These are phyloP conservation scores for Blastobotrys ciferrii DNA, from an alignment of 1,139 yeast species.

Conservation along the genomic window DNA sequence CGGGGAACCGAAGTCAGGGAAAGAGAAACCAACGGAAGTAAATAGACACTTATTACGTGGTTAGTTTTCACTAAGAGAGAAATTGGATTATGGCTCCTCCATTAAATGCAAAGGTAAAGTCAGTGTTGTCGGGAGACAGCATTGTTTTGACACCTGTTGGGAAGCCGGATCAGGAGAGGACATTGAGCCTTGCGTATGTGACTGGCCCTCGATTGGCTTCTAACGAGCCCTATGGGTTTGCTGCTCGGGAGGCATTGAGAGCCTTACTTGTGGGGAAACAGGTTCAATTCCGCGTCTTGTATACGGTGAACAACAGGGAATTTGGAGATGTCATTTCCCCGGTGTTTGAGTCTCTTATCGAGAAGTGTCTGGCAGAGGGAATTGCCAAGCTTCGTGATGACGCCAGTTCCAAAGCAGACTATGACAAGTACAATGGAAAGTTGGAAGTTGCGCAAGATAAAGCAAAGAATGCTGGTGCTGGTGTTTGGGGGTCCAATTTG, in stretches of 20 bases:
- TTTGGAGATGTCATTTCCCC: slow-evolving; percentile 74
- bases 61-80: background rate
- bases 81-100: slow-evolving; percentile 2
- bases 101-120: slow-evolving; percentile 48
- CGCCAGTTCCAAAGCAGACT: slow-evolving; percentile 37
- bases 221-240: slow-evolving; percentile 48
- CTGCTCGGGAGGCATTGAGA: slow-evolving; percentile 62
- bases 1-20: background rate
- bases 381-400: slow-evolving; percentile 62
- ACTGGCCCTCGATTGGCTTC: slow-evolving; percentile 49
- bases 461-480: slow-evolving; percentile 51
- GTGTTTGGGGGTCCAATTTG: slow-evolving; percentile 50
- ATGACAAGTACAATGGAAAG: slow-evolving; percentile 41
- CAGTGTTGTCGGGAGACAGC: slow-evolving; percentile 75
- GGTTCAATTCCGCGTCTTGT: slow-evolving; percentile 57
- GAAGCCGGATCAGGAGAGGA: slow-evolving; percentile 52
- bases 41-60: background rate
- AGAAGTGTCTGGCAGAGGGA: slow-evolving; percentile 57
- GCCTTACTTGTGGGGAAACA: slow-evolving; percentile 66
- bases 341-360: slow-evolving; percentile 57
- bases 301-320: slow-evolving; percentile 57
- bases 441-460: slow-evolving; percentile 46
- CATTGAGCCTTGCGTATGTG: slow-evolving; percentile 62
- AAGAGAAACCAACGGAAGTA: background rate
- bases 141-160: slow-evolving; percentile 56